These are phyloP conservation scores for Phytophthora pisi DNA, from an alignment of 352 stramenopile genomes.

Conservation along the genomic window DNA sequence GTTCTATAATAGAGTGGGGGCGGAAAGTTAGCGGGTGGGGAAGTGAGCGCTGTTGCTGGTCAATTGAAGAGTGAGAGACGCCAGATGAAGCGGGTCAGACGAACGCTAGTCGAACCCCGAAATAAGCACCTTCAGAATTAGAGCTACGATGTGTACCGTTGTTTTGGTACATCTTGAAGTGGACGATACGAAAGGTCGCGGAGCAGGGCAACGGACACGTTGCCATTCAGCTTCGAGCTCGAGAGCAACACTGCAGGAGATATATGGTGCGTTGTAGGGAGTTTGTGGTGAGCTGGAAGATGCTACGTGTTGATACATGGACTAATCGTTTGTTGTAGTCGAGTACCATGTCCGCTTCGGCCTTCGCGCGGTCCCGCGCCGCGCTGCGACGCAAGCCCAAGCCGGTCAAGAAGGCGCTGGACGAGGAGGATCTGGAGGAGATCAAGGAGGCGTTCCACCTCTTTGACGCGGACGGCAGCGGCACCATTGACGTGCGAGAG, in stretches of 20 bases:
- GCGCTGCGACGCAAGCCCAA: constrained; percentile 65
- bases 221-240: constrained; percentile 9
- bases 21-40: neutral
- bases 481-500: constrained; percentile 92
- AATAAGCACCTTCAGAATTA: constrained; percentile 15
- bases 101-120: constrained; percentile 2
- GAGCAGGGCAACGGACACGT: constrained; percentile 19
- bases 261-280: constrained; percentile 20
- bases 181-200: neutral
- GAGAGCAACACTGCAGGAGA: neutral
- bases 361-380: constrained; percentile 66
- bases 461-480: constrained; percentile 93
- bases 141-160: neutral
- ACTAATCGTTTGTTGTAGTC: constrained; percentile 28
- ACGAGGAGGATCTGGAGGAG: constrained; percentile 94
- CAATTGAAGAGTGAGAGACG: constrained; percentile 35
- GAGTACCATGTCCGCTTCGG: constrained; percentile 60
- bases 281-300: neutral
- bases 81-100: too few species aligned
- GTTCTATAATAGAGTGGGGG: neutral
- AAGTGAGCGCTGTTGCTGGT: constrained; percentile 9
- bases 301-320: neutral
- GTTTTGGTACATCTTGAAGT: constrained; percentile 1
- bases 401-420: constrained; percentile 79
- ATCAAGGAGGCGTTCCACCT: constrained; percentile 95